Evolutionary conservation across 129 eudicot species (phyloP), one percentile per base, ranked within the genome.

Genomic region (Lactuca saligna): DNA sequence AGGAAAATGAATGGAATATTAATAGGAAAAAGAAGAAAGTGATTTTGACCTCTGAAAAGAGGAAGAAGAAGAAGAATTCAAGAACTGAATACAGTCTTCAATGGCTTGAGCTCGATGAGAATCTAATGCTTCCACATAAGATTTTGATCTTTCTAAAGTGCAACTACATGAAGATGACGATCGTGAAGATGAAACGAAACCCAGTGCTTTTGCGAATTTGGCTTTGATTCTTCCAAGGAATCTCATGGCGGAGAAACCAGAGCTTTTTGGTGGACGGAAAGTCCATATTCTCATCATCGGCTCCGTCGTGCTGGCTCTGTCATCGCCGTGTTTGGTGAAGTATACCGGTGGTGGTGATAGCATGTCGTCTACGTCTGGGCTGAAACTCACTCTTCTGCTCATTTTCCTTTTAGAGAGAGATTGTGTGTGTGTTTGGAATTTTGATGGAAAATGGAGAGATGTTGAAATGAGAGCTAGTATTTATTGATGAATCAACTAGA

Each of bases 51-150:
- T 87, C 62, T 59, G 87, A 76, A 79, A 81, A 76, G 81, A 86
- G 48, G 86, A 57, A 1, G 81, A 71, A 14, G 85, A 71, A 65
- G 87, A 82, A 66, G 85, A 82, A 75, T 84, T 73, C 82, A 87
- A 81, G 72, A 87, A 87, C 82, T 87, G 81, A 33, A 87, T 87
- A 63, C 94, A 87, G 25, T 83, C 94, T 63, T 87, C 87, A 41
- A 87, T 81, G 14, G 94, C 94, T 70, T 87, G 87, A 61, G 94
- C 94, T 71, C 94, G 66, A 48, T 84, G 82, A 5, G 83, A 83
- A 79, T 87, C 94, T 8, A 83, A 63, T 0, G 84, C 57, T 72
- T 83, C 87, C 1, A 81, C 94, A 46, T 84, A 87, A 0, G 94
- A 87, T 39, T 79, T 46, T 49, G 94, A 87, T 67, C 87, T 76